Evolutionary conservation across 2,329 filamentous ascomycete species (phyloP), one percentile per base, ranked within the genome.

Genomic region (Periglandula ipomoeae): DNA sequence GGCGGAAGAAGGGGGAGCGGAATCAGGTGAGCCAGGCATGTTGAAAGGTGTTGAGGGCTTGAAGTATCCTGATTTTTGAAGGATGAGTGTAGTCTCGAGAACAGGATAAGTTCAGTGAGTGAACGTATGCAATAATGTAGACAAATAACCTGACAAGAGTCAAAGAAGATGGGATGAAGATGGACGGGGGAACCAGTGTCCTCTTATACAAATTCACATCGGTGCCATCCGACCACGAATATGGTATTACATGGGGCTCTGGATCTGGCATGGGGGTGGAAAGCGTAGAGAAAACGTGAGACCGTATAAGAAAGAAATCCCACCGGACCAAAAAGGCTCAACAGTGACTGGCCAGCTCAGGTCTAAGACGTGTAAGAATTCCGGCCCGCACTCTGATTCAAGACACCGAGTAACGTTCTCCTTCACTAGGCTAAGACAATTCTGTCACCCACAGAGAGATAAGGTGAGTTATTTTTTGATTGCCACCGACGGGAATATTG

Each of bases 1-100:
- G 47, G 56, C 42, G 4, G 54, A 50, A 23, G 53, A 40, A 17
- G 57, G 38, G 37, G 51, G n/a, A n/a, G 50, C 30, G 11, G 55
- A 41, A 13, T 52, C 46, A 34, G 51, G 32, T n/a, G 53, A 52
- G 42, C 44, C 52, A 42, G 57, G 47, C 56, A 59, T 59, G 39
- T 44, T 53, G 37, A 20, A 10, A 46, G 15, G 13, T 10, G 7
- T 4, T 27, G 26, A 41, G 8, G 17, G 37, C n/a, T n/a, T n/a
- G n/a, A n/a, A n/a, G n/a, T n/a, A n/a, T n/a, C n/a, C n/a, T 20
- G 37, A 39, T 22, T 19, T 22, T 5, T 11, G 30, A 4, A 4
- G 30, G 26, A 15, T 32, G 5, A 32, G 4, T 10, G 30, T 6
- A 27, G 11, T 27, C 26, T 27, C 5, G 26, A 11, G 11, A 6